A percentile compares a stretch with the other conserved stretches of the same genome.
These are phyloP conservation scores for Yamadazyma insecticola DNA, from an alignment of 805 yeast genomes.

Conservation along the genomic window DNA sequence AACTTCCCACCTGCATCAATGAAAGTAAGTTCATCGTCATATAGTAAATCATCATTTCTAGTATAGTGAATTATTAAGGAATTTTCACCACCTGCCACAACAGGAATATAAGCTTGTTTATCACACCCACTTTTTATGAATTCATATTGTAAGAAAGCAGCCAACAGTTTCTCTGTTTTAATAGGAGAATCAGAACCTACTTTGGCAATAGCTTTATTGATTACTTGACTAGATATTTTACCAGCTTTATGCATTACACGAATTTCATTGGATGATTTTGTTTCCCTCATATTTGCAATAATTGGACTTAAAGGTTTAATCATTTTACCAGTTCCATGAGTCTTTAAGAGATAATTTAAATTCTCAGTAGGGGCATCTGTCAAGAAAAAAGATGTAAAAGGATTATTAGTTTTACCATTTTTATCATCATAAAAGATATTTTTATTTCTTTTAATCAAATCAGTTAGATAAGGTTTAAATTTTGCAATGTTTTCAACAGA, in stretches of 20 bases:
- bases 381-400: slow-evolving; percentile 3
- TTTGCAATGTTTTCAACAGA: slow-evolving; percentile 50
- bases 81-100: slow-evolving; percentile 90
- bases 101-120: slow-evolving; percentile 87
- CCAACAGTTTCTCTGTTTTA: slow-evolving; percentile 69
- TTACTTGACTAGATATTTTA: slow-evolving; percentile 75
- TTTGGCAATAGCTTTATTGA: slow-evolving; percentile 72
- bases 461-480: slow-evolving; percentile 39
- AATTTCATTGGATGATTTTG: slow-evolving; percentile 76
- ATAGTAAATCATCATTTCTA: slow-evolving; percentile 78
- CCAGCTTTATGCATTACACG: slow-evolving; percentile 79
- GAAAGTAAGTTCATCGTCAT: slow-evolving; percentile 75
- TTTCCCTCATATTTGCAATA: slow-evolving; percentile 50
- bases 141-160: slow-evolving; percentile 74
- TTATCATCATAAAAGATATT: slow-evolving; percentile 50
- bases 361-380: slow-evolving; percentile 3
- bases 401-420: not conserved
- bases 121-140: slow-evolving; percentile 89
- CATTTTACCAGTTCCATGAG: slow-evolving; percentile 20
- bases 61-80: slow-evolving; percentile 93
- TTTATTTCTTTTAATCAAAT: slow-evolving; percentile 44
- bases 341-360: slow-evolving; percentile 6
- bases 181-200: slow-evolving; percentile 44
- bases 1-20: slow-evolving; percentile 93
- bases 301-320: slow-evolving; percentile 41